phyloP scores from a whole-genome alignment of 179 eudicot genomes.

The Silene noctiflora region DNA sequence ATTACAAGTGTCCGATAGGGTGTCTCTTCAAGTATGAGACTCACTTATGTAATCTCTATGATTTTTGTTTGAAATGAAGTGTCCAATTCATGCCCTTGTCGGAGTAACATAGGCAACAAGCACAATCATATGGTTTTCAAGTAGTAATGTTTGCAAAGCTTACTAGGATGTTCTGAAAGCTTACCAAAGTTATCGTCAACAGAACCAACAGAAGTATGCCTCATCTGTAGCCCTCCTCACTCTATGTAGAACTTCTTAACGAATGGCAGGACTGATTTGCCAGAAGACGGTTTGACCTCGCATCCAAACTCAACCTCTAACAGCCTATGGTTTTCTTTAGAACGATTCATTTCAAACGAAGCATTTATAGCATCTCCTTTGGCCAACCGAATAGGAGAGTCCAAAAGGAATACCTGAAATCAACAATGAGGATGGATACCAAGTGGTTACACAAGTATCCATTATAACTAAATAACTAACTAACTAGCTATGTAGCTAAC shows the following conservation, averaged over 20 bases:
- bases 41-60: neutral
- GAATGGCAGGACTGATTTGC: conserved; percentile 45
- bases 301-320: conserved; percentile 76
- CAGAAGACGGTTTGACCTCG: conserved; percentile 50
- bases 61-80: neutral
- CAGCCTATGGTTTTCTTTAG: conserved; percentile 78
- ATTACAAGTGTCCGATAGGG: no score
- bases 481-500: neutral
- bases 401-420: conserved; percentile 69
- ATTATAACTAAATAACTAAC: neutral
- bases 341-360: conserved; percentile 69
- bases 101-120: neutral
- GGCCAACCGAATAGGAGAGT: conserved; percentile 44
- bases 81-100: neutral
- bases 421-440: neutral
- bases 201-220: conserved; percentile 15
- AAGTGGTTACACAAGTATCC: neutral
- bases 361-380: conserved; percentile 51
- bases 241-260: conserved; percentile 71
- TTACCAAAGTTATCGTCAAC: conserved; percentile 12
- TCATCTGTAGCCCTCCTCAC: conserved; percentile 37
- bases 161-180: neutral
- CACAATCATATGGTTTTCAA: neutral
- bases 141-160: neutral
- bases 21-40: no score